phyloP scores from a whole-genome alignment of 176 grass and related monocot genomes.

The Chloris gayana region DNA sequence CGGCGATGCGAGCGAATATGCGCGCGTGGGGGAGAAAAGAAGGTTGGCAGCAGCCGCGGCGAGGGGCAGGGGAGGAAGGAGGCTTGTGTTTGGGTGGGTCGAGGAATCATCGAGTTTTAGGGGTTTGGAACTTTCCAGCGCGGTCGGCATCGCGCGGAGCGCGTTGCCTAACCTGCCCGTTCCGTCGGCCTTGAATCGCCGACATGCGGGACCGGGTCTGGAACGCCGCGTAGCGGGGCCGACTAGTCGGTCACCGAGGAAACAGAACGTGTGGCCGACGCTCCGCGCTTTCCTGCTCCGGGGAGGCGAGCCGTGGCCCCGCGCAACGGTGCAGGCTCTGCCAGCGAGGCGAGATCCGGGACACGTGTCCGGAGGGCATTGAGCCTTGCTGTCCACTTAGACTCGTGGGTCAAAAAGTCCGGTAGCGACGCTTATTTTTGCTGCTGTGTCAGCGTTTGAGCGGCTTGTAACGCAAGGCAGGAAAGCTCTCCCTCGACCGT shows the following conservation, averaged over 20 bases:
- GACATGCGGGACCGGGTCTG: not conserved
- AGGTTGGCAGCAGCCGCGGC: not conserved
- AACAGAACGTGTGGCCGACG: not conserved
- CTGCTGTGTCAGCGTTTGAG: no score
- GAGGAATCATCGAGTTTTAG: not conserved
- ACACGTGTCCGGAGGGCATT: not conserved
- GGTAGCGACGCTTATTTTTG: not conserved
- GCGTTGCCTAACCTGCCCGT: not conserved
- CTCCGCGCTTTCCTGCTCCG: not conserved
- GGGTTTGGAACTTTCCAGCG: constrained; percentile 29
- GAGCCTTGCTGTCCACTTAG: not conserved
- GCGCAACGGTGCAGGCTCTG: not conserved
- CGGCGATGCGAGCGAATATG: constrained; percentile 26
- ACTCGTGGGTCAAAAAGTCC: not conserved
- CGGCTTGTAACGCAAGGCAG: no score
- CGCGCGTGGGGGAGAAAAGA: constrained; percentile 1
- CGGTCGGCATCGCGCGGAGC: not conserved
- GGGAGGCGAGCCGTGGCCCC: not conserved
- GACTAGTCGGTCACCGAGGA: not conserved
- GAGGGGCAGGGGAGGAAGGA: not conserved
- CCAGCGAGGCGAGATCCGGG: not conserved
- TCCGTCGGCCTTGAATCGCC: not conserved
- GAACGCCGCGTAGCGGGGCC: not conserved
- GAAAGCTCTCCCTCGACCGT: no score
- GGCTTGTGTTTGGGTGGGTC: not conserved